A percentile compares a stretch with the other conserved stretches of the same genome.
Evolutionary conservation across 371 early-diverging fungal species (phyloP).

Genomic region (Circinella minor): DNA sequence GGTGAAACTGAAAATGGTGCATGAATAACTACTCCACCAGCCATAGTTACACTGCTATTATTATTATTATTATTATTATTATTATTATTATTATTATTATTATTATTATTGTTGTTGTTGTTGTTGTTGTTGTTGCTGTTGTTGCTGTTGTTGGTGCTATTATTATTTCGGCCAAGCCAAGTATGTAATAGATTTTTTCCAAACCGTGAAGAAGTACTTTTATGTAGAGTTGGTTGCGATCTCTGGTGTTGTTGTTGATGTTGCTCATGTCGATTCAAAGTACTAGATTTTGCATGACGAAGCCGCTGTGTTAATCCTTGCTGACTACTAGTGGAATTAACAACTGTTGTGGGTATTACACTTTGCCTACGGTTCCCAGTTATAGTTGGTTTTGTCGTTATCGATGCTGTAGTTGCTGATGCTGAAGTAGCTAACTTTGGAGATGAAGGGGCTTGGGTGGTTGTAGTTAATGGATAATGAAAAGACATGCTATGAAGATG

Average conservation of each 20-base stretch:
- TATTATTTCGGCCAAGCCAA: conserved; percentile 42
- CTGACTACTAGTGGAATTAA: background rate
- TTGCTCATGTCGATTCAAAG: conserved; percentile 10
- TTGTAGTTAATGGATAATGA: background rate
- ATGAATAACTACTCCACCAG: background rate
- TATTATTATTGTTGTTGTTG: background rate
- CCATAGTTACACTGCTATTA: too few relatives aligned
- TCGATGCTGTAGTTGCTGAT: background rate
- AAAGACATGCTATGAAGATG: conserved; percentile 6
- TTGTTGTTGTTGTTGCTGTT: background rate
- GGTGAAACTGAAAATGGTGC: conserved; percentile 12
- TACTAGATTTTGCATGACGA: conserved; percentile 12
- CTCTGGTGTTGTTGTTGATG: too few relatives aligned
- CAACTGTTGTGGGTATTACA: background rate
- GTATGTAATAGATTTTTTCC: conserved; percentile 43
- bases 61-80: too few relatives aligned
- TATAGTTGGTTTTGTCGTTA: background rate
- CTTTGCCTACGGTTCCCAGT: background rate
- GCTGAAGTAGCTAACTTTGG: background rate
- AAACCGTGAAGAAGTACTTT: conserved; percentile 44
- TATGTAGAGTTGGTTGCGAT: conserved; percentile 29
- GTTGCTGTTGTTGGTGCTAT: background rate
- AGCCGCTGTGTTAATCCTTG: conserved; percentile 6
- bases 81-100: too few relatives aligned
- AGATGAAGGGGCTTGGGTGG: background rate